Evolutionary conservation across 176 grass and related monocot genomes (phyloP).

Genomic region (Guadua angustifolia): DNA sequence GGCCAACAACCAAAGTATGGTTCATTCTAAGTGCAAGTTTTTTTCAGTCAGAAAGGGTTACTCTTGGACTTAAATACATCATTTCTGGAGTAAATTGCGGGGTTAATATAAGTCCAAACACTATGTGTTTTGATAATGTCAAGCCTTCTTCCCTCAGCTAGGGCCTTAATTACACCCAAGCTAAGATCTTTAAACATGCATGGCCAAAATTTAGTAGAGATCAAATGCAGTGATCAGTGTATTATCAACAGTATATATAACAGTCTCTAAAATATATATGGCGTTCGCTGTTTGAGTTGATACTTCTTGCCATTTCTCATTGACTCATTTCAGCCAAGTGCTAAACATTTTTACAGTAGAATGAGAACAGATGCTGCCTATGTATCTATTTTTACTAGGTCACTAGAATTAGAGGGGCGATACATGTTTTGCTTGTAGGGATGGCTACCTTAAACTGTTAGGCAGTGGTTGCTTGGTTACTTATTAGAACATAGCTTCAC

Average conservation of each 20-base stretch:
- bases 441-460: constrained; percentile 23
- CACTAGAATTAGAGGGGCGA: neutral
- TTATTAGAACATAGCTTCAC: constrained; percentile 21
- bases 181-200: neutral
- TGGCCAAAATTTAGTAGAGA: neutral
- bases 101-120: constrained; percentile 9
- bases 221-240: no score
- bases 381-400: constrained; percentile 11
- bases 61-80: neutral
- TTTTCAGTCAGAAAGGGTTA: neutral
- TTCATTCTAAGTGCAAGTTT: neutral
- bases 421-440: constrained; percentile 13
- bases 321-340: constrained; percentile 4
- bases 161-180: neutral
- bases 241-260: no score
- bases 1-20: neutral
- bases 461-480: constrained; percentile 5
- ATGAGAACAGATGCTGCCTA: neutral
- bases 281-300: neutral
- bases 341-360: neutral
- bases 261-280: neutral
- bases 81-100: neutral
- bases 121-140: neutral
- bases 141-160: neutral
- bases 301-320: neutral